phyloP scores from a whole-genome alignment of 352 stramenopile species.

The Pythium pectinolyticum region DNA sequence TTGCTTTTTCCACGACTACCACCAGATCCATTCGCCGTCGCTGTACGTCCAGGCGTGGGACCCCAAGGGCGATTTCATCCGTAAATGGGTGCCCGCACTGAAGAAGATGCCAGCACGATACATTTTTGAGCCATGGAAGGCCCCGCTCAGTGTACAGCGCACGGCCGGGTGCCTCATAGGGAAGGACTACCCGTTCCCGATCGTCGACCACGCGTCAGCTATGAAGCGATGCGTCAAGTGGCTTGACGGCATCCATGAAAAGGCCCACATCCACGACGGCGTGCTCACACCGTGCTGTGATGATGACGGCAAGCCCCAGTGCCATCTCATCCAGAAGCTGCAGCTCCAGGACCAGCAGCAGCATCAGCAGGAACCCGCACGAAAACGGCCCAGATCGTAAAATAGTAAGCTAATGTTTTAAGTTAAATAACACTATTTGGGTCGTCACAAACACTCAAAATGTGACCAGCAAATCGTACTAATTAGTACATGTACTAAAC shows the following conservation, averaged over 20 bases:
- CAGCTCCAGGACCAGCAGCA: conserved; percentile 1
- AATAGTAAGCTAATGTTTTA: too few species aligned
- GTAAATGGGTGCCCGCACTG: conserved; percentile 91
- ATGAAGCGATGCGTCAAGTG: conserved; percentile 91
- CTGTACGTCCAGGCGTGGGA: conserved; percentile 95
- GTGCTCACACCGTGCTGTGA: conserved; percentile 28
- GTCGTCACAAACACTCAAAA: too few species aligned
- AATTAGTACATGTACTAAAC: too few species aligned
- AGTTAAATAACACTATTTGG: too few species aligned
- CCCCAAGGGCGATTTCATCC: conserved; percentile 85
- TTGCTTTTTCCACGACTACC: conserved; percentile 96
- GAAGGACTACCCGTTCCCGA: conserved; percentile 94
- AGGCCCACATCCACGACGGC: conserved; percentile 28
- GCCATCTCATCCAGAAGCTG: conserved; percentile 14
- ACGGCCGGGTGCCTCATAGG: conserved; percentile 87
- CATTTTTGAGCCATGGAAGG: conserved; percentile 98
- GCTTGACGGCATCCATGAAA: conserved; percentile 66
- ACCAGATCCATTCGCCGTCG: conserved; percentile 91
- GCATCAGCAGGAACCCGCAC: not conserved
- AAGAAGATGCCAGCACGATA: conserved; percentile 92
- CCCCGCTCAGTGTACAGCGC: conserved; percentile 85
- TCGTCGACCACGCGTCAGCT: conserved; percentile 91
- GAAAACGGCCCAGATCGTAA: conserved; percentile 3
- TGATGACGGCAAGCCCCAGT: conserved; percentile 18
- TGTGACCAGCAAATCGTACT: too few species aligned